phyloP scores from a whole-genome alignment of 306 rosid genomes.

The Abrus pulchellus region DNA sequence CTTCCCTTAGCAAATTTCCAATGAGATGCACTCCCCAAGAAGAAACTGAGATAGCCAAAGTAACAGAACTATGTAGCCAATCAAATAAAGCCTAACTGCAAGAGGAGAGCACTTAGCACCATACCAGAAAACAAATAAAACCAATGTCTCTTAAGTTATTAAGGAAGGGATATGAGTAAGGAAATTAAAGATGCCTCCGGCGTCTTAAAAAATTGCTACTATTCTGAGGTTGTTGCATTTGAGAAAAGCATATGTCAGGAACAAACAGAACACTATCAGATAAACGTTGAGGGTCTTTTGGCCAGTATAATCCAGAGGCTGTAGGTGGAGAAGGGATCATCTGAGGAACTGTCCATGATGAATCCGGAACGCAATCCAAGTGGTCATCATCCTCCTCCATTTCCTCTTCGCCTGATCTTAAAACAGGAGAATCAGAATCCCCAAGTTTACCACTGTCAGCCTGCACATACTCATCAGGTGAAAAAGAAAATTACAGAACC shows the following conservation, averaged over 20 bases:
- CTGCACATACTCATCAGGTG: constrained; percentile 55
- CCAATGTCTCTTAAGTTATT: constrained; percentile 34
- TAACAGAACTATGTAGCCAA: constrained; percentile 25
- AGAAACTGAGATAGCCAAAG: constrained; percentile 41
- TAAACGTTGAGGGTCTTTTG: constrained; percentile 59
- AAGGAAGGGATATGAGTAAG: constrained; percentile 23
- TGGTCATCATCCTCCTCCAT: constrained; percentile 64
- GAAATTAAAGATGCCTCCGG: constrained; percentile 56
- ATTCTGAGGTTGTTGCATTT: constrained; percentile 50
- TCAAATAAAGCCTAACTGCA: constrained; percentile 38
- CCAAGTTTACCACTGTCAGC: constrained; percentile 83
- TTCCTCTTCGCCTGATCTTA: constrained; percentile 66
- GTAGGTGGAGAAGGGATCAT: constrained; percentile 90
- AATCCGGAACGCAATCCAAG: constrained; percentile 70
- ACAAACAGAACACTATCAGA: constrained; percentile 61
- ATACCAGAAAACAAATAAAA: constrained; percentile 46
- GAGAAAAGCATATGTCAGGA: constrained; percentile 68
- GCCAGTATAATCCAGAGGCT: constrained; percentile 87
- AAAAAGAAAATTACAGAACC: constrained; percentile 38
- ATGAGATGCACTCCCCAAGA: constrained; percentile 37
- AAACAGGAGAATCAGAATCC: constrained; percentile 69
- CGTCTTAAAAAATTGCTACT: constrained; percentile 51
- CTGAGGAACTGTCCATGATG: constrained; percentile 86
- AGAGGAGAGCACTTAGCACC: constrained; percentile 38
- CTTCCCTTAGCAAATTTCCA: constrained; percentile 27